Evolutionary conservation across 192 early-diverging fungal species (phyloP).

Genomic region (Jimgerdemannia lactiflua): DNA sequence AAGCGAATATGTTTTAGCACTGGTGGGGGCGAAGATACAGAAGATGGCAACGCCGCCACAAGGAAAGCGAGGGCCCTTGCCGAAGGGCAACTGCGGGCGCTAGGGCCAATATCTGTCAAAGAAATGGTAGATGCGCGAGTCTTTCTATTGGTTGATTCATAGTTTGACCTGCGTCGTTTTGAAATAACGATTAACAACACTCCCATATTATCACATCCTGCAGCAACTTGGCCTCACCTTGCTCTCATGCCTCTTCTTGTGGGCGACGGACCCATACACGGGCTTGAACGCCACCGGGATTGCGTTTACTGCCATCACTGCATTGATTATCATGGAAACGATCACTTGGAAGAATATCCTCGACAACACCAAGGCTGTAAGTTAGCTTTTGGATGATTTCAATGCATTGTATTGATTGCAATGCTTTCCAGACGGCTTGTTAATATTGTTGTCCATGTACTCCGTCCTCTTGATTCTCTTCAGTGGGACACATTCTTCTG

Average conservation of each 20-base stretch:
- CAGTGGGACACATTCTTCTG: slow-evolving; percentile 83
- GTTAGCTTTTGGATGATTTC: slow-evolving; percentile 6
- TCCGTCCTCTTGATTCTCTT: slow-evolving; percentile 4
- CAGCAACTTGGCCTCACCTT: slow-evolving; percentile 50
- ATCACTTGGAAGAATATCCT: slow-evolving; percentile 66
- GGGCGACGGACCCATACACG: slow-evolving; percentile 58
- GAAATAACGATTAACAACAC: slow-evolving; percentile 14
- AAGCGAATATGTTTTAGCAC: slow-evolving; percentile 1
- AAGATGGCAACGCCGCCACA: background rate
- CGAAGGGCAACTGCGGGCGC: slow-evolving; percentile 15
- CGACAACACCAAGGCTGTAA: slow-evolving; percentile 58
- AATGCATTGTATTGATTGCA: too few relatives aligned
- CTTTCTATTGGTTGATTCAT: background rate
- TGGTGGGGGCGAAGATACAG: slow-evolving; percentile 7
- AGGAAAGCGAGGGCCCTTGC: slow-evolving; percentile 7
- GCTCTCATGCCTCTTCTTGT: slow-evolving; percentile 50
- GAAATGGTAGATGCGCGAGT: background rate
- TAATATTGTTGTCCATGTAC: too few relatives aligned
- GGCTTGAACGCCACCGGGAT: slow-evolving; percentile 67
- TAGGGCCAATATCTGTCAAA: slow-evolving; percentile 24
- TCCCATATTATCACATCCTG: slow-evolving; percentile 15
- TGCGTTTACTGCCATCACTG: slow-evolving; percentile 57
- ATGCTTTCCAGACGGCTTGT: too few relatives aligned
- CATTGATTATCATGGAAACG: slow-evolving; percentile 54
- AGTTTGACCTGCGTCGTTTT: background rate